Evolutionary conservation across 257 asterid species (phyloP).

Genomic region (Linaria vulgaris): DNA sequence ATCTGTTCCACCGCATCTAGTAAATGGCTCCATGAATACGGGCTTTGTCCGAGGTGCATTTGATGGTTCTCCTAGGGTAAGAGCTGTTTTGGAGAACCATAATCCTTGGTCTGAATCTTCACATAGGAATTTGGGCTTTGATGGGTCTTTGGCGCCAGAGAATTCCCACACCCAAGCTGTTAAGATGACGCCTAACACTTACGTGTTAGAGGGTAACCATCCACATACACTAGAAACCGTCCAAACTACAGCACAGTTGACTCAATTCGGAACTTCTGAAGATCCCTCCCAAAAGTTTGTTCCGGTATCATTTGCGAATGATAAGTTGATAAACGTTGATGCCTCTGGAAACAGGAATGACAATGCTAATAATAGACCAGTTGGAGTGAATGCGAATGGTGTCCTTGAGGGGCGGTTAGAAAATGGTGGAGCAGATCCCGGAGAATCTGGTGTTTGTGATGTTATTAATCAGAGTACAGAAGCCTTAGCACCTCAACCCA

Average conservation of each 20-base stretch:
- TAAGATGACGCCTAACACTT: slow-evolving; percentile 39
- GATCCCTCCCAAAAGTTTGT: slow-evolving; percentile 36
- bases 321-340: slow-evolving; percentile 28
- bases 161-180: slow-evolving; percentile 44
- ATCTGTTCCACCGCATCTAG: slow-evolving; percentile 51
- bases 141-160: slow-evolving; percentile 54
- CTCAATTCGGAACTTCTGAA: slow-evolving; percentile 30
- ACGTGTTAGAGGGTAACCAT: slow-evolving; percentile 43
- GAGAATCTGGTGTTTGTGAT: slow-evolving; percentile 34
- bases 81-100: slow-evolving; percentile 58
- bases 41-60: slow-evolving; percentile 50
- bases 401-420: slow-evolving; percentile 35
- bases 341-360: slow-evolving; percentile 35
- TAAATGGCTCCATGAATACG: slow-evolving; percentile 55
- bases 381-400: slow-evolving; percentile 25
- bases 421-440: slow-evolving; percentile 30
- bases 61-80: slow-evolving; percentile 58
- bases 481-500: slow-evolving; percentile 28
- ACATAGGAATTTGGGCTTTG: slow-evolving; percentile 45
- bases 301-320: slow-evolving; percentile 34
- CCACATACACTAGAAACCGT: slow-evolving; percentile 34
- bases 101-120: slow-evolving; percentile 63
- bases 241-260: slow-evolving; percentile 37
- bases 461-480: slow-evolving; percentile 29
- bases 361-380: slow-evolving; percentile 28